Conservation (phyloP, 2,329 filamentous ascomycete genomes). For the Microdochium trichocladiopsis region DNA sequence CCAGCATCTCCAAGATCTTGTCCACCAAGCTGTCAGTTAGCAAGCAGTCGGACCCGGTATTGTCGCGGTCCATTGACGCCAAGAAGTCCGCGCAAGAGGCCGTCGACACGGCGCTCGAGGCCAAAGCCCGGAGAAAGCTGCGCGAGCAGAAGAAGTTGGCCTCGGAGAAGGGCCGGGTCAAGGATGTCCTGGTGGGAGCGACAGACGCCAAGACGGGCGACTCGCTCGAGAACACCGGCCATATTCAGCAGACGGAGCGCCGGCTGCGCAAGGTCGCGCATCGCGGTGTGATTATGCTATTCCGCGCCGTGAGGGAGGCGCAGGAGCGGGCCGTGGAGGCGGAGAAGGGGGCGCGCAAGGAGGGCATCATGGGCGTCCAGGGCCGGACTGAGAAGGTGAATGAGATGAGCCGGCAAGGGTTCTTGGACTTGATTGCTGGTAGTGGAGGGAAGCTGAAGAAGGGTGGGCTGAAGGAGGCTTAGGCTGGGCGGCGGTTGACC, state of each 20-base stretch:
- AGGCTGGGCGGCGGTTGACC: neutral
- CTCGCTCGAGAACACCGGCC: slow-evolving; percentile 38
- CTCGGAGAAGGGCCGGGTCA: slow-evolving; percentile 79
- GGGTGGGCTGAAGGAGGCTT: slow-evolving; percentile 49
- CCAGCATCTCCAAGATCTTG: slow-evolving; percentile 88
- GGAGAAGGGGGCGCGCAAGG: slow-evolving; percentile 59
- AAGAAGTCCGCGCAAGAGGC: slow-evolving; percentile 65
- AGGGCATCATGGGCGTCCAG: slow-evolving; percentile 70
- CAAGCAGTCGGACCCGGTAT: slow-evolving; percentile 82
- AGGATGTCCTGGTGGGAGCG: slow-evolving; percentile 68
- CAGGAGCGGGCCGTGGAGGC: slow-evolving; percentile 84
- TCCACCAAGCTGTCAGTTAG: slow-evolving; percentile 78
- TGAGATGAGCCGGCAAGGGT: slow-evolving; percentile 96
- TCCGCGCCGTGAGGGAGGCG: slow-evolving; percentile 89
- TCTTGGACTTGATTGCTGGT: slow-evolving; percentile 78
- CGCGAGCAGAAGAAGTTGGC: slow-evolving; percentile 74
- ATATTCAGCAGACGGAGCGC: slow-evolving; percentile 66
- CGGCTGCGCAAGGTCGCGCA: slow-evolving; percentile 81
- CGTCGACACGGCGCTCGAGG: slow-evolving; percentile 71
- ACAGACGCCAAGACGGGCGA: slow-evolving; percentile 23
- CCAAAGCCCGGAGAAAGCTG: slow-evolving; percentile 72
- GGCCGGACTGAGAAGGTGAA: slow-evolving; percentile 82
- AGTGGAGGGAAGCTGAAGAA: slow-evolving; percentile 54
- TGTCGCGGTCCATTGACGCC: slow-evolving; percentile 73
- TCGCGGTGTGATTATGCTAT: slow-evolving; percentile 89